Evolutionary conservation across 1,284 basidiomycete genomes (phyloP).

Genomic region (Microbotryum saponariae): DNA sequence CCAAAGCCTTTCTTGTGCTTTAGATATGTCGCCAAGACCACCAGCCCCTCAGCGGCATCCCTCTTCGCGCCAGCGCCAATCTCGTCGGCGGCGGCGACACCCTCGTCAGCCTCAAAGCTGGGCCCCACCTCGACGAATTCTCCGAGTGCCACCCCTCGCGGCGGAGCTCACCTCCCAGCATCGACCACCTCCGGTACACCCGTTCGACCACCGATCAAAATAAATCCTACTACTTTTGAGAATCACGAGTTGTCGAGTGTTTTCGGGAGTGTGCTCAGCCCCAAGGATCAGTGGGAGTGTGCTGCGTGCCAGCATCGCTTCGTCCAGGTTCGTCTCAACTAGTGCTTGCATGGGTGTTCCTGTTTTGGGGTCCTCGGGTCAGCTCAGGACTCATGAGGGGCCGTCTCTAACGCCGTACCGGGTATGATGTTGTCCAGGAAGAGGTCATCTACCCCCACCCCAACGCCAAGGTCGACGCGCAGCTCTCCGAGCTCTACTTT

Average conservation of each 20-base stretch:
- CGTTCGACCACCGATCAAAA: conserved; percentile 1
- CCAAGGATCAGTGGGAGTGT: conserved; percentile 24
- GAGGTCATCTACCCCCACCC: conserved; percentile 30
- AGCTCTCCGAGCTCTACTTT: conserved; percentile 18
- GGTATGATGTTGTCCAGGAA: conserved; percentile 8
- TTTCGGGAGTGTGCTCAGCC: conserved; percentile 22
- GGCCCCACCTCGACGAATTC: not conserved
- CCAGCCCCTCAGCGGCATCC: not conserved
- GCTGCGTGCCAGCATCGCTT: conserved; percentile 14
- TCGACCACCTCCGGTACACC: conserved; percentile 1
- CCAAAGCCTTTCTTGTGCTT: not conserved
- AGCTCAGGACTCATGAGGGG: not conserved
- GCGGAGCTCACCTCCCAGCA: not conserved
- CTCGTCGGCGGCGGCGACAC: not conserved
- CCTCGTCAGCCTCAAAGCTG: not conserved
- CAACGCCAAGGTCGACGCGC: conserved; percentile 5
- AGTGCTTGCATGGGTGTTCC: not conserved
- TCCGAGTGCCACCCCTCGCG: not conserved
- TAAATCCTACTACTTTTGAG: not conserved
- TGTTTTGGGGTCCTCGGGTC: too few species aligned
- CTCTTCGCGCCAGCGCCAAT: conserved; percentile 26
- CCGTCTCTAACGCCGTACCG: not conserved
- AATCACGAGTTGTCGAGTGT: conserved; percentile 16
- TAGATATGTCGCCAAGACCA: not conserved
- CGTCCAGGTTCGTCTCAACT: conserved; percentile 9